phyloP scores from a whole-genome alignment of 805 yeast genomes.

The Peterozyma xylosa region DNA sequence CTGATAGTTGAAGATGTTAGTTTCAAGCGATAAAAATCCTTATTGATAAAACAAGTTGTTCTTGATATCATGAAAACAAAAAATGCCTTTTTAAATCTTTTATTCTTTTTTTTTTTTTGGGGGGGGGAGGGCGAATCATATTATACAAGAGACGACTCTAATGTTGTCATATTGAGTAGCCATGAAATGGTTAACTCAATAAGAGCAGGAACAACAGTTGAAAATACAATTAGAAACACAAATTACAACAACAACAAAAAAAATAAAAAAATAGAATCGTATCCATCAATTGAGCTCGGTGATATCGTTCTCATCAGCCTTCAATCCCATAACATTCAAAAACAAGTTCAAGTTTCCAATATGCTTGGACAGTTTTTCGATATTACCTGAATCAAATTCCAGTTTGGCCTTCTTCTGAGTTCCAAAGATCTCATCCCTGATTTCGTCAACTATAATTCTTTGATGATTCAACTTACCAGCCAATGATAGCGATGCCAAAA shows the following conservation, averaged over 20 bases:
- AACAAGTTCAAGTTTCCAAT: slow-evolving; percentile 82
- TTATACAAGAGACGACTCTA: too few species aligned
- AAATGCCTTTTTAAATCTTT: too few species aligned
- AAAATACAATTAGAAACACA: not conserved
- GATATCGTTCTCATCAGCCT: slow-evolving; percentile 85
- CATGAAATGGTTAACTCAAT: too few species aligned
- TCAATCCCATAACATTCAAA: slow-evolving; percentile 92
- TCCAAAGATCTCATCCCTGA: slow-evolving; percentile 87
- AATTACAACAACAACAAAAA: not conserved
- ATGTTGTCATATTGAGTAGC: too few species aligned
- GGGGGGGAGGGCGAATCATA: too few species aligned
- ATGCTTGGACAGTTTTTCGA: slow-evolving; percentile 44
- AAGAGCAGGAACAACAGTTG: not conserved
- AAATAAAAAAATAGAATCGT: not conserved
- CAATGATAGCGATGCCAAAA: slow-evolving; percentile 85
- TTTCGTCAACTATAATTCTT: slow-evolving; percentile 89
- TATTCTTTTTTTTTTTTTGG: too few species aligned
- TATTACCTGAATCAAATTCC: slow-evolving; percentile 22
- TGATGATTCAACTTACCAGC: slow-evolving; percentile 90
- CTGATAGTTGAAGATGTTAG: too few species aligned
- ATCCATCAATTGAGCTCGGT: slow-evolving; percentile 47
- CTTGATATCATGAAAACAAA: too few species aligned
- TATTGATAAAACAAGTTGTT: too few species aligned
- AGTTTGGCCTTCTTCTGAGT: slow-evolving; percentile 71
- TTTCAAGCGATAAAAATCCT: too few species aligned